Conservation (phyloP, 352 stramenopile genomes). For the Phytophthora megakarya region DNA sequence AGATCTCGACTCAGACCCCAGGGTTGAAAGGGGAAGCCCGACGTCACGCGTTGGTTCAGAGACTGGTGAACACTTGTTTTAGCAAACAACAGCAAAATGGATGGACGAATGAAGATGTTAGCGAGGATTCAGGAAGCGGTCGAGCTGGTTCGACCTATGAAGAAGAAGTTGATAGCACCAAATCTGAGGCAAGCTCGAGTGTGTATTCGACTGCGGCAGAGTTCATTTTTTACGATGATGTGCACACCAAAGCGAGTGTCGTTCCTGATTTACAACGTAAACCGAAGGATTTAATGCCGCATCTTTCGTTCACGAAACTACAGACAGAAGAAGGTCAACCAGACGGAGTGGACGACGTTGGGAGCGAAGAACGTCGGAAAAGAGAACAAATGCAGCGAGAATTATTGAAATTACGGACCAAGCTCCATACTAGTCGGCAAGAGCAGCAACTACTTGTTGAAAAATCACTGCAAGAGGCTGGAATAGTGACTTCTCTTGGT, state of each 20-base stretch:
- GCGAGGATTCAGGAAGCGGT: not conserved
- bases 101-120: not conserved
- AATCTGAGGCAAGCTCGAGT: conserved; percentile 38
- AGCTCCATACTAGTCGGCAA: conserved; percentile 40
- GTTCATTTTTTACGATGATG: conserved; percentile 51
- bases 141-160: conserved; percentile 10
- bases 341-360: not conserved
- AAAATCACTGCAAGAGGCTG: conserved; percentile 23
- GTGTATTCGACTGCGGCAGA: conserved; percentile 48
- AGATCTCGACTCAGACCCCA: conserved; percentile 46
- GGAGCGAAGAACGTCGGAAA: not conserved
- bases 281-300: conserved; percentile 10
- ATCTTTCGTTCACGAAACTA: conserved; percentile 12
- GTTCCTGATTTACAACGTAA: not conserved
- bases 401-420: conserved; percentile 37
- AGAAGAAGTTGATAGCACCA: conserved; percentile 26
- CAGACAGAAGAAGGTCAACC: not conserved
- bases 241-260: not conserved
- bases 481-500: conserved; percentile 28
- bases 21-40: conserved; percentile 51
- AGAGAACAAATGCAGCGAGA: conserved; percentile 28
- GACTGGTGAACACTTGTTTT: conserved; percentile 39
- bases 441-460: conserved; percentile 25
- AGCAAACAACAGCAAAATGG: not conserved
- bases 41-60: conserved; percentile 48